Evolutionary conservation across 139 green algal genomes (phyloP).

Genomic region (Haematococcus sp.): DNA sequence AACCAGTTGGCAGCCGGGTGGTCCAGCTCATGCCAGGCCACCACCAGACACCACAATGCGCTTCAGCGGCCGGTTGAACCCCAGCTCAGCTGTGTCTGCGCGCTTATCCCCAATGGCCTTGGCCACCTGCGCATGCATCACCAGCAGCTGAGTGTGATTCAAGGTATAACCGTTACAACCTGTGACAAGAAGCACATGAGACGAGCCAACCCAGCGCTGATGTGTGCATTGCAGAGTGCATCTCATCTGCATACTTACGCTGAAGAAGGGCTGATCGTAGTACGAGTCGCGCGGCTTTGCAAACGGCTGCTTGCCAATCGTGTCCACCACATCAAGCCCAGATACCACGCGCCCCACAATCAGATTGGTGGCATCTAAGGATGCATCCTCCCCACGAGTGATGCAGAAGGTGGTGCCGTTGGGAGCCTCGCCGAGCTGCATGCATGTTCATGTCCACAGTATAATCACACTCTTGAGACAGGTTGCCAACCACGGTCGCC

Average conservation of each 20-base stretch:
- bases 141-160: neutral
- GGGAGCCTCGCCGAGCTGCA: slow-evolving; percentile 34
- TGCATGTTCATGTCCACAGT: too few species aligned
- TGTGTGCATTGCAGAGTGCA: neutral
- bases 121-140: slow-evolving; percentile 12
- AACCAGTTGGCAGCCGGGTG: too few species aligned
- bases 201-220: too few species aligned
- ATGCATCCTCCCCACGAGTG: slow-evolving; percentile 14
- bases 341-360: slow-evolving; percentile 28
- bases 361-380: slow-evolving; percentile 47
- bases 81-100: slow-evolving; percentile 37
- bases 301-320: slow-evolving; percentile 28
- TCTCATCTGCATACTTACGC: neutral
- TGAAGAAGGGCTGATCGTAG: slow-evolving; percentile 46
- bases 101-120: slow-evolving; percentile 53
- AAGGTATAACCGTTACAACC: neutral
- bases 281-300: slow-evolving; percentile 27
- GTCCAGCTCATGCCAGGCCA: too few species aligned
- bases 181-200: neutral
- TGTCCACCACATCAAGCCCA: slow-evolving; percentile 6
- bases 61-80: slow-evolving; percentile 30
- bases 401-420: slow-evolving; percentile 35
- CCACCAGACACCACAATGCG: too few species aligned
- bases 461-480: too few species aligned
- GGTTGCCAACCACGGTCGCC: too few species aligned